These are phyloP conservation scores for Golubevia sp. DNA, from an alignment of 1,284 basidiomycete species.

Conservation along the genomic window DNA sequence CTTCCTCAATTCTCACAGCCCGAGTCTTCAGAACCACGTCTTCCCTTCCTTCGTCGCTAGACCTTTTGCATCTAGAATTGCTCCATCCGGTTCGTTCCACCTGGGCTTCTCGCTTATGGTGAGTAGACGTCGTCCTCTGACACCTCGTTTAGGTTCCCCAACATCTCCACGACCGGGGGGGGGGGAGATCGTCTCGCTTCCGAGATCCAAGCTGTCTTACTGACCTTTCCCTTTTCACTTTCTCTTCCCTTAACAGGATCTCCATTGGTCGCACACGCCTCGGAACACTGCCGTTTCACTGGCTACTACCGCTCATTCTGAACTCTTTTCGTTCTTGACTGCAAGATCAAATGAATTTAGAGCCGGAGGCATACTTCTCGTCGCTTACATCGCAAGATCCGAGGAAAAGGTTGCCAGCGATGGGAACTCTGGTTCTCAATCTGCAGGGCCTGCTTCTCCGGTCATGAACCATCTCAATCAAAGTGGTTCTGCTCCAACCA, in stretches of 20 bases:
- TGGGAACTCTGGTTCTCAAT: background rate
- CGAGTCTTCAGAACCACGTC: conserved; percentile 40
- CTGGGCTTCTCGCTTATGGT: conserved; percentile 53
- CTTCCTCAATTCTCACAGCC: conserved; percentile 40
- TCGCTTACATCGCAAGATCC: conserved; percentile 50
- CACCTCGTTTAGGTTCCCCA: too few species aligned
- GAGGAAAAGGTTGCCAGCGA: conserved; percentile 14
- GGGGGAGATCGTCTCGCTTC: too few species aligned
- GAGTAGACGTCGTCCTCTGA: too few species aligned
- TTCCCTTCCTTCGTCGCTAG: conserved; percentile 40
- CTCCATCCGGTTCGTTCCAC: conserved; percentile 43
- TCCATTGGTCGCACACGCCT: conserved; percentile 57
- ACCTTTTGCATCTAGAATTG: conserved; percentile 51
- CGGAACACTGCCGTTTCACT: conserved; percentile 30
- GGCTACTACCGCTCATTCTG: conserved; percentile 50
- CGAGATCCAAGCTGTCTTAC: too few species aligned
- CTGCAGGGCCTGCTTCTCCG: conserved; percentile 11
- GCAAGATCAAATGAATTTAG: conserved; percentile 52
- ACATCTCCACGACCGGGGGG: too few species aligned
- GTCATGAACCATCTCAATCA: conserved; percentile 25
- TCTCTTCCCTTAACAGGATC: too few species aligned
- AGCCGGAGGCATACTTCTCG: conserved; percentile 44
- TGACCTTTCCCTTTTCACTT: too few species aligned
- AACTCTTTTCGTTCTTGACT: conserved; percentile 45
- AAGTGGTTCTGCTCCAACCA: conserved; percentile 15